These are phyloP conservation scores for Verticillium longisporum DNA, from an alignment of 2,329 filamentous ascomycete species.

Conservation along the genomic window DNA sequence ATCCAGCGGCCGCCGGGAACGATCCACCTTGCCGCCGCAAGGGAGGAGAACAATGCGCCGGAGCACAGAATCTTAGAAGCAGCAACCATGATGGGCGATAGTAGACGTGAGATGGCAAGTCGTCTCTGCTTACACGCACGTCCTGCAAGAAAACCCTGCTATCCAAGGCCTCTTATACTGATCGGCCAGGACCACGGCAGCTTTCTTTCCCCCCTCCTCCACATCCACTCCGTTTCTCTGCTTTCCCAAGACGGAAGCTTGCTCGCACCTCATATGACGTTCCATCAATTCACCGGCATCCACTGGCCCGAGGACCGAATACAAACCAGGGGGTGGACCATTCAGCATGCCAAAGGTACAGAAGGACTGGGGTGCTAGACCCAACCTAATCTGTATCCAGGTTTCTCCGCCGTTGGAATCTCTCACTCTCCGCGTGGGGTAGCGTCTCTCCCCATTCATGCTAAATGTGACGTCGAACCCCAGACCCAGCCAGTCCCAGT, in stretches of 20 bases:
- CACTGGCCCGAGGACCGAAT: not conserved
- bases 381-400: not conserved
- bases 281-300: not conserved
- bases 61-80: slow-evolving; percentile 6
- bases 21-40: slow-evolving; percentile 43
- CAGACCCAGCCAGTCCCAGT: too few relatives aligned
- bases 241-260: not conserved
- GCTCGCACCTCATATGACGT: not conserved
- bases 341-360: not conserved
- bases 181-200: not conserved
- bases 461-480: not conserved
- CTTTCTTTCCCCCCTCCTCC: not conserved
- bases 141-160: not conserved
- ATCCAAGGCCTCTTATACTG: not conserved
- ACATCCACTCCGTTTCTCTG: not conserved
- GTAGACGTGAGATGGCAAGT: not conserved
- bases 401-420: not conserved
- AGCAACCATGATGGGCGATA: slow-evolving; percentile 5
- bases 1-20: slow-evolving; percentile 55
- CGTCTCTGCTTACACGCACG: not conserved
- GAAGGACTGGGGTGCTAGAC: not conserved
- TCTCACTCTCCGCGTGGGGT: not conserved
- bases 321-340: not conserved
- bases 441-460: not conserved
- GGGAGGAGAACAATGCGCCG: slow-evolving; percentile 9